Conservation (phyloP, 306 rosid species). For the Sphenostylis stenocarpa region DNA sequence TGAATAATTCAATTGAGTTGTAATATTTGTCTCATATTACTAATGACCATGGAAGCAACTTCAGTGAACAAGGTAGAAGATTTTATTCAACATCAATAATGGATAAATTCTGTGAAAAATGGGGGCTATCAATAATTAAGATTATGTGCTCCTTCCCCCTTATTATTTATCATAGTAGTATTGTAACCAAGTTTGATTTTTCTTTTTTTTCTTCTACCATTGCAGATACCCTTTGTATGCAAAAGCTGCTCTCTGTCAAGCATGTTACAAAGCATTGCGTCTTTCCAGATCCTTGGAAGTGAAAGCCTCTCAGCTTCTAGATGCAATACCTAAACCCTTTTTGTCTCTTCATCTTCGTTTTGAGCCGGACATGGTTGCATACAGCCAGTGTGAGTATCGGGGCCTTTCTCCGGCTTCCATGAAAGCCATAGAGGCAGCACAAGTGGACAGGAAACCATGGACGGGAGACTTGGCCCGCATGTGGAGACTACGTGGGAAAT, state of each 20-base stretch:
- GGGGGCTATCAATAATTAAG: not conserved
- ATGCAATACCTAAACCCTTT: constrained; percentile 91
- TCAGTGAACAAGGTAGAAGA: not conserved
- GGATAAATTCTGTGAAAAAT: not conserved
- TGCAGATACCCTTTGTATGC: constrained; percentile 82
- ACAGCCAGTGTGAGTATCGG: constrained; percentile 79
- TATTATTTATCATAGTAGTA: not conserved
- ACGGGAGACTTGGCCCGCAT: constrained; percentile 68
- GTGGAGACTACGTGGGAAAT: constrained; percentile 91
- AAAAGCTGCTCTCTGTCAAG: constrained; percentile 90
- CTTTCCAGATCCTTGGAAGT: constrained; percentile 72
- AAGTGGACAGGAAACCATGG: constrained; percentile 84
- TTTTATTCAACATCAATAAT: not conserved
- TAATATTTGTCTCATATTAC: not conserved
- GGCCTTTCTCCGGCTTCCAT: constrained; percentile 64
- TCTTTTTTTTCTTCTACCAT: not conserved
- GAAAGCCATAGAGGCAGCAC: constrained; percentile 68
- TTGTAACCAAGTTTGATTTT: not conserved
- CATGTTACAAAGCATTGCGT: constrained; percentile 85
- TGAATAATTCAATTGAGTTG: constrained; percentile 9
- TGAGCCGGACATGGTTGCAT: constrained; percentile 96
- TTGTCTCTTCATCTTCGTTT: constrained; percentile 91
- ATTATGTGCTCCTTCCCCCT: not conserved
- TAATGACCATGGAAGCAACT: not conserved
- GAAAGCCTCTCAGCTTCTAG: constrained; percentile 79